These are phyloP conservation scores for Leishmania martiniquensis DNA, from an alignment of 208 protist genomes.

Conservation along the genomic window DNA sequence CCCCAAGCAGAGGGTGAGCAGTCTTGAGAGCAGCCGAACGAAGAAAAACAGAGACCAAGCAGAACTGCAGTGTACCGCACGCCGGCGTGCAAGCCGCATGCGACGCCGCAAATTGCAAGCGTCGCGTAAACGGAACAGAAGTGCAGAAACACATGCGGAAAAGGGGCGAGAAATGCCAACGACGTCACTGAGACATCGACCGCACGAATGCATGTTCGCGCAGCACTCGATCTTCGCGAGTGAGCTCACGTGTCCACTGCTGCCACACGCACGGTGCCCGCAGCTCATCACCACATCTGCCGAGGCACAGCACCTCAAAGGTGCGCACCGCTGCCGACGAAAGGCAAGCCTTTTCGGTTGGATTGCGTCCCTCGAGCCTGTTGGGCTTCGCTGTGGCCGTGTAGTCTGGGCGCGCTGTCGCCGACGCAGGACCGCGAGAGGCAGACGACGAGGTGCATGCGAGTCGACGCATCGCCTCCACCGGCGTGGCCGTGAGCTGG, in stretches of 20 bases:
- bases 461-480: constrained; percentile 15
- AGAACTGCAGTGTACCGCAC: not conserved
- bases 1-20: constrained; percentile 5
- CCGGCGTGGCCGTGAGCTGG: constrained; percentile 11
- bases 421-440: not conserved
- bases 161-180: not conserved
- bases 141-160: not conserved
- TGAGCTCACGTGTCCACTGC: constrained; percentile 25
- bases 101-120: not conserved
- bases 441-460: not conserved
- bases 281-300: constrained; percentile 19
- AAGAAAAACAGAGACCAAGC: not conserved
- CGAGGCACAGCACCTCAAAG: constrained; percentile 24
- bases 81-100: not conserved
- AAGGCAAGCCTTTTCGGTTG: not conserved
- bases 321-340: constrained; percentile 13
- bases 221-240: constrained; percentile 1
- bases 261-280: constrained; percentile 30
- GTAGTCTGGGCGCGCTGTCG: not conserved
- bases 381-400: not conserved
- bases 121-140: not conserved
- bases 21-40: not conserved
- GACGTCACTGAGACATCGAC: not conserved
- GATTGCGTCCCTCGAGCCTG: not conserved
- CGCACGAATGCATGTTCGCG: not conserved